phyloP scores from a whole-genome alignment of 2,329 filamentous ascomycete species.

The Monilinia aucupariae region DNA sequence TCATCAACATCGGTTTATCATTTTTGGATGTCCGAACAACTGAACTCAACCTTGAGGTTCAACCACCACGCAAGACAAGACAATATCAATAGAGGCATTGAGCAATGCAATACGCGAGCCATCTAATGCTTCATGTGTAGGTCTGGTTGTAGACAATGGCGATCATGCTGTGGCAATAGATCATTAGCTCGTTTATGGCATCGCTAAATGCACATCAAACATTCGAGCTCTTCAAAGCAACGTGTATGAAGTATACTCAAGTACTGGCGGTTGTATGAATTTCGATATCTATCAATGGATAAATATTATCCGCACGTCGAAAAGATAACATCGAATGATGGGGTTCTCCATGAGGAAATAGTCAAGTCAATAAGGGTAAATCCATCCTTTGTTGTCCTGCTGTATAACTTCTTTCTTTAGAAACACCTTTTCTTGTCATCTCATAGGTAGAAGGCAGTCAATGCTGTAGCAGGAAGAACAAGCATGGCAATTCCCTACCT shows the following conservation, averaged over 20 bases:
- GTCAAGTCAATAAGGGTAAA: neutral
- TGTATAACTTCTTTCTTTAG: neutral
- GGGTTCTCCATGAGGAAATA: neutral
- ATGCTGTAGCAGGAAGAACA: neutral
- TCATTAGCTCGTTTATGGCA: too few species aligned
- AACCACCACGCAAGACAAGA: neutral
- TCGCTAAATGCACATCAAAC: too few species aligned
- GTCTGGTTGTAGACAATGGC: too few species aligned
- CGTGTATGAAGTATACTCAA: too few species aligned
- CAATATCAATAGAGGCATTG: too few species aligned
- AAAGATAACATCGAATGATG: neutral
- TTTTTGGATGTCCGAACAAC: too few species aligned
- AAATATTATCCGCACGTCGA: too few species aligned
- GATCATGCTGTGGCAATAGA: too few species aligned
- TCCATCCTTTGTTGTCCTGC: slow-evolving; percentile 1
- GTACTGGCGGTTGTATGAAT: too few species aligned
- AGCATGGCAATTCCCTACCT: neutral
- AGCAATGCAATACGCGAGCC: too few species aligned
- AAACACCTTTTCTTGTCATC: neutral
- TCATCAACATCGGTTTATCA: neutral
- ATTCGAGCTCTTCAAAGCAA: neutral
- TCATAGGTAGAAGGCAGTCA: neutral
- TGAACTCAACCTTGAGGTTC: neutral
- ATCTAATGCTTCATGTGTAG: too few species aligned
- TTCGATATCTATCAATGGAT: too few species aligned